Base-by-base conservation (phyloP, 495 filamentous ascomycete species). In the Penicillium verhagenii region DNA sequence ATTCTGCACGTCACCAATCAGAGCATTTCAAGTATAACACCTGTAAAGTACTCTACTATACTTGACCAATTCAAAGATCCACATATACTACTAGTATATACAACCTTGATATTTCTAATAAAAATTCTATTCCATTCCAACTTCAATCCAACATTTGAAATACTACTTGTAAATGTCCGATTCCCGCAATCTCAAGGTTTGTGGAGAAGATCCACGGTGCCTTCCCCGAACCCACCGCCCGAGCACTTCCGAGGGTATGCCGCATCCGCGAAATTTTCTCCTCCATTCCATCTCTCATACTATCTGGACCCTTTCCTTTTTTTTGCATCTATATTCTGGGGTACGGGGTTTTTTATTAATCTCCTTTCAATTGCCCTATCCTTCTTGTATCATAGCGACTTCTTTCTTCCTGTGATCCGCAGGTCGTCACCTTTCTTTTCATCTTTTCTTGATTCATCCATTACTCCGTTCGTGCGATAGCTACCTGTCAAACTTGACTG, bases 261-360 rank as follows among this genome's bases (percentile, higher is more conserved):
- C 71, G 72, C 63, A 63, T 61, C 71, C 65, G 68, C 66, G 67
- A 73, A 74, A 73, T 73, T 76, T 76, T 76, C 70, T 71, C 68
- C 69, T 60, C 61, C 60, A 53, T 59, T 66, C 63, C 57, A 64
- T 58, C 59, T 49, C 53, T 53, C 58, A 53, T 53, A 56, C 64
- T 60, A 54, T 56, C 58, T 50, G 25, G 50, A 60, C 60, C 52
- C 66, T 66, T 63, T 61, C 56, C 57, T 67, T 64, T 58, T 61
- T 23, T n/a, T 58, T 61, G 55, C 64, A 60, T 55, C 56, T 59
- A 50, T 52, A 31, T 59, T 61, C 58, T 62, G 60, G 68, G 72
- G 65, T 66, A 65, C 69, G 64, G 70, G 68, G 66, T 68, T 66
- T 61, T 60, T 69, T 62, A 59, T 58, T 73, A 60, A 63, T 67